These are phyloP conservation scores for Penicillium sp. DNA, from an alignment of 2,329 filamentous ascomycete species.

Conservation along the genomic window DNA sequence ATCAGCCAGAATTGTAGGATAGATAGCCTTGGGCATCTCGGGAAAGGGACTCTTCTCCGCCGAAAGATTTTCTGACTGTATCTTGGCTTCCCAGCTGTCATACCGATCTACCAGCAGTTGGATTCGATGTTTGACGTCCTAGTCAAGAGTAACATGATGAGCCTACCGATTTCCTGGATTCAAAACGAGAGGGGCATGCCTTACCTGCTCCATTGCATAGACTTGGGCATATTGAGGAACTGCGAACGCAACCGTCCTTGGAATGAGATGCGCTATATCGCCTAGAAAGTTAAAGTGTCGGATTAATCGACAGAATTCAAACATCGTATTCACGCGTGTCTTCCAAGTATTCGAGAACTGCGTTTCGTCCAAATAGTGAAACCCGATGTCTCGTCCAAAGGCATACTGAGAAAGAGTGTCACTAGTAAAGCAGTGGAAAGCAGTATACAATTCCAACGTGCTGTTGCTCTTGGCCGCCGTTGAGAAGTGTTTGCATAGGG, in stretches of 20 bases:
- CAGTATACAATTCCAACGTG: conserved; percentile 15
- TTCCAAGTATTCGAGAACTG: conserved; percentile 15
- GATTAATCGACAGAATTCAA: conserved; percentile 2
- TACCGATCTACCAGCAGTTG: conserved; percentile 1
- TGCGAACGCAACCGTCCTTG: neutral
- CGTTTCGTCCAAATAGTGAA: conserved; percentile 6
- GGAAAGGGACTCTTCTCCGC: neutral
- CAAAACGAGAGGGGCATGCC: neutral
- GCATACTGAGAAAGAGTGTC: conserved; percentile 18
- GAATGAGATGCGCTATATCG: conserved; percentile 1
- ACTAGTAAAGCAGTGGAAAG: conserved; percentile 12
- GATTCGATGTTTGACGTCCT: conserved; percentile 5
- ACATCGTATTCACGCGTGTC: conserved; percentile 8
- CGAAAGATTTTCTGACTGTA: neutral
- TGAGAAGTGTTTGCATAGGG: conserved; percentile 13
- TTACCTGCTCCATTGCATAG: conserved; percentile 8
- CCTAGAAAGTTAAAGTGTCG: conserved; percentile 11
- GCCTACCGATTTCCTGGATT: neutral
- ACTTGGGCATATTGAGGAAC: conserved; percentile 4
- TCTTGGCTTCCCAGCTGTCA: neutral
- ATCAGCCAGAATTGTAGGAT: conserved; percentile 14
- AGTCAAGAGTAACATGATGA: neutral
- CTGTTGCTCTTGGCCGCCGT: neutral
- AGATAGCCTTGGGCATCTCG: conserved; percentile 4
- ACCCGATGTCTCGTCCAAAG: conserved; percentile 11